Percentiles rank a stretch among this genome's conserved stretches.
Evolutionary conservation across 768 basidiomycete species (phyloP).

Genomic region (Termitomyces sp.): DNA sequence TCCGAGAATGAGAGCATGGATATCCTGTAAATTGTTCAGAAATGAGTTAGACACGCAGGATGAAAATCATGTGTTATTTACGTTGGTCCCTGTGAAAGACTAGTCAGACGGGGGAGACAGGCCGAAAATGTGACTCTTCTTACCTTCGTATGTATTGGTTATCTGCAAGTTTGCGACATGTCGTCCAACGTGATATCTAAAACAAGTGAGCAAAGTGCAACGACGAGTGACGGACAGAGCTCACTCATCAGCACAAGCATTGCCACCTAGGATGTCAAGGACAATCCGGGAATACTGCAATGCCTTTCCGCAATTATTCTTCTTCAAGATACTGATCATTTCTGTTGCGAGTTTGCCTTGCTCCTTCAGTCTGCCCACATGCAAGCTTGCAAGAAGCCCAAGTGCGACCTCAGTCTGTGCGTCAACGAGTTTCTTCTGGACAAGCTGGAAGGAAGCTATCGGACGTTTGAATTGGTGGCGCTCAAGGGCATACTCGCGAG

Average conservation of each 20-base stretch:
- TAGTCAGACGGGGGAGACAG: neutral
- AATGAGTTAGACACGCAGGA: slow-evolving; percentile 8
- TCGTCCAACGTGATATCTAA: slow-evolving; percentile 88
- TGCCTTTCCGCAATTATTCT: slow-evolving; percentile 95
- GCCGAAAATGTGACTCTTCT: slow-evolving; percentile 16
- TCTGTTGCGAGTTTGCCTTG: slow-evolving; percentile 69
- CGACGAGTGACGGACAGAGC: neutral
- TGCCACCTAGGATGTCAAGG: slow-evolving; percentile 91
- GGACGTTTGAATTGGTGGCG: slow-evolving; percentile 88
- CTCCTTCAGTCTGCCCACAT: slow-evolving; percentile 88
- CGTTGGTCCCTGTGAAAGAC: slow-evolving; percentile 49
- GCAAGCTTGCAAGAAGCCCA: slow-evolving; percentile 71
- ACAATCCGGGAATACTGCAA: slow-evolving; percentile 76
- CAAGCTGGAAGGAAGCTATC: slow-evolving; percentile 92
- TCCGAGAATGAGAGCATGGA: slow-evolving; percentile 89
- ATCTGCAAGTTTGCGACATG: slow-evolving; percentile 95
- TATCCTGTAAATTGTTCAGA: slow-evolving; percentile 52
- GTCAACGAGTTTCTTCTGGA: slow-evolving; percentile 96
- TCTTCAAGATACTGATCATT: slow-evolving; percentile 93
- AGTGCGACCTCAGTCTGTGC: slow-evolving; percentile 84
- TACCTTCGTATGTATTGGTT: slow-evolving; percentile 94
- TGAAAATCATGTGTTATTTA: slow-evolving; percentile 27
- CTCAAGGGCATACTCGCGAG: slow-evolving; percentile 84
- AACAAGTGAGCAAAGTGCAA: neutral
- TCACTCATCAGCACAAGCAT: slow-evolving; percentile 90